Evolutionary conservation across 2,329 filamentous ascomycete genomes (phyloP).

Genomic region (Plectosphaerella plurivora): DNA sequence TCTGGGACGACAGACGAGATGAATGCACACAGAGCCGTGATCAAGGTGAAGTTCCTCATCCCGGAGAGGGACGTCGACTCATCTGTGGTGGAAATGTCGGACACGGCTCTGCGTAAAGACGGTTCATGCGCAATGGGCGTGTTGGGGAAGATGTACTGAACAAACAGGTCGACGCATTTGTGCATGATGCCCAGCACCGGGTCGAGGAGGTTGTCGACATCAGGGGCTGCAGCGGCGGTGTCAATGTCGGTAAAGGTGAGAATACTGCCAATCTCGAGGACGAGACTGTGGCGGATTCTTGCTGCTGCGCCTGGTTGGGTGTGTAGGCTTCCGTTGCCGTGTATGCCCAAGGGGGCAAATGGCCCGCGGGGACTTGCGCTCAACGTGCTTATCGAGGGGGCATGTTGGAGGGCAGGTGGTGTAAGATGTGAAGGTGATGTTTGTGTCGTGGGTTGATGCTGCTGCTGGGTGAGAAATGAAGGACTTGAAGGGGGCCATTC

Average conservation of each 20-base stretch:
- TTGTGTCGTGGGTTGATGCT: not conserved
- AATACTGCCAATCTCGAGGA: not conserved
- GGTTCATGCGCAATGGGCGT: conserved; percentile 5
- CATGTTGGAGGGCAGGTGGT: not conserved
- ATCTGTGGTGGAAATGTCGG: not conserved
- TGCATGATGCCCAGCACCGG: not conserved
- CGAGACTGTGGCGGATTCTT: not conserved
- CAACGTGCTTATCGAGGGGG: not conserved
- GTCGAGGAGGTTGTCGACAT: not conserved
- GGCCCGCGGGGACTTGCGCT: not conserved
- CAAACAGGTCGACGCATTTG: conserved; percentile 6
- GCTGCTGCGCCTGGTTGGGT: not conserved
- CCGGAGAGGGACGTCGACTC: not conserved
- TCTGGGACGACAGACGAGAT: not conserved
- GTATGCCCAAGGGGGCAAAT: not conserved
- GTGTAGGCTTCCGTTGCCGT: not conserved
- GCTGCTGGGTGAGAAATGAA: not conserved
- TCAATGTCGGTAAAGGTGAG: not conserved
- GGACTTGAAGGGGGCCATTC: not conserved
- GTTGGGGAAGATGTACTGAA: conserved; percentile 7
- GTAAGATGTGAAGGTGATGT: not conserved
- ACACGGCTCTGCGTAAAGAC: conserved; percentile 1
- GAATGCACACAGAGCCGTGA: conserved; percentile 6
- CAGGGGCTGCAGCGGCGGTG: not conserved
- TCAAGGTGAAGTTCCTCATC: conserved; percentile 2